Percentiles rank a stretch among this genome's conserved stretches.
These are phyloP conservation scores for Botryotinia narcissicola DNA, from an alignment of 2,329 filamentous ascomycete species.

Conservation along the genomic window DNA sequence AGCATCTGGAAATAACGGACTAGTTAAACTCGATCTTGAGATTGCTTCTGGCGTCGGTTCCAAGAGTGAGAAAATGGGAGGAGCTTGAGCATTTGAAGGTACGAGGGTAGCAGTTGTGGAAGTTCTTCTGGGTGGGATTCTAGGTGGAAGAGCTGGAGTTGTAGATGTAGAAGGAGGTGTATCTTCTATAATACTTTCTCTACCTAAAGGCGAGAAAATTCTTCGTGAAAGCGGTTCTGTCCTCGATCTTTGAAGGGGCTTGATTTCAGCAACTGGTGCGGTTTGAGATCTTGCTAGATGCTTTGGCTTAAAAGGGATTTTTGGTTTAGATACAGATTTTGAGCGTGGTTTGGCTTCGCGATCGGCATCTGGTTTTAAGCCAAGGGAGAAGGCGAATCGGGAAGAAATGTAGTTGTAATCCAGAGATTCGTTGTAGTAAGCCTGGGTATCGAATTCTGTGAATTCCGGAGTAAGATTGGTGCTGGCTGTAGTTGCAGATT, in stretches of 20 bases:
- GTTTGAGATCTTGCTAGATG: slow-evolving; percentile 11
- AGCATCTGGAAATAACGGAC: slow-evolving; percentile 8
- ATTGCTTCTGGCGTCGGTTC: slow-evolving; percentile 3
- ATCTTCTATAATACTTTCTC: not conserved
- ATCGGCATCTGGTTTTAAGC: slow-evolving; percentile 7
- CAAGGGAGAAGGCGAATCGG: slow-evolving; percentile 11
- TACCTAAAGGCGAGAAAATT: not conserved
- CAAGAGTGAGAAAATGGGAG: not conserved
- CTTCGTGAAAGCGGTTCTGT: slow-evolving; percentile 5
- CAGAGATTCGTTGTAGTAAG: slow-evolving; percentile 16
- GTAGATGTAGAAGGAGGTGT: not conserved
- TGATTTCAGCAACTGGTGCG: slow-evolving; percentile 1
- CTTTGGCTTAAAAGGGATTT: slow-evolving; percentile 6
- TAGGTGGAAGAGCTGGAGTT: not conserved
- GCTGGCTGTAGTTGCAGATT: slow-evolving; percentile 7
- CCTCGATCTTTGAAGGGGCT: slow-evolving; percentile 3
- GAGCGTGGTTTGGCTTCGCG: slow-evolving; percentile 7
- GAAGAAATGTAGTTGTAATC: slow-evolving; percentile 20
- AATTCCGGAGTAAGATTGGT: not conserved
- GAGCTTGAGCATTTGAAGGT: slow-evolving; percentile 3
- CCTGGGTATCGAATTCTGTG: slow-evolving; percentile 14
- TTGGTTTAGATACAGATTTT: slow-evolving; percentile 14
- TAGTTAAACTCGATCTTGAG: not conserved
- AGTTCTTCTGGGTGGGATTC: slow-evolving; percentile 2
- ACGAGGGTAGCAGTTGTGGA: slow-evolving; percentile 12